phyloP scores from a whole-genome alignment of 257 asterid species.

The Solanum neorickii region DNA sequence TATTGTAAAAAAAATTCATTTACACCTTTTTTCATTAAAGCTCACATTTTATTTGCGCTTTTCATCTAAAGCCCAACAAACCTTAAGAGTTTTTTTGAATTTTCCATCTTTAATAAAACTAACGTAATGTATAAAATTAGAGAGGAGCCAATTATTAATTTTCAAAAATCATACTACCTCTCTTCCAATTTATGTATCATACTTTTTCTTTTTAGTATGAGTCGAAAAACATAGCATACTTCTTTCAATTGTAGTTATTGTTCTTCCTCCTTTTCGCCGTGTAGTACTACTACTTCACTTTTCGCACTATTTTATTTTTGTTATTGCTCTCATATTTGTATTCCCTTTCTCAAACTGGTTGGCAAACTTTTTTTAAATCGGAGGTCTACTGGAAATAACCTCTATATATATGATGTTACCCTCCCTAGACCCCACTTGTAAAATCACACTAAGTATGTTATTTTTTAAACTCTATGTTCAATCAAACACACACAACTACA shows the following conservation, averaged over 20 bases:
- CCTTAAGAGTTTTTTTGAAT: neutral
- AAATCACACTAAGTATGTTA: neutral
- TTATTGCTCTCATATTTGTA: neutral
- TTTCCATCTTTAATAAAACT: neutral
- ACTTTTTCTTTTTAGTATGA: neutral
- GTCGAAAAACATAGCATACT: neutral
- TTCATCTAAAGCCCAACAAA: neutral
- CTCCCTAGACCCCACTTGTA: neutral
- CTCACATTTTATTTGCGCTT: neutral
- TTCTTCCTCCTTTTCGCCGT: neutral
- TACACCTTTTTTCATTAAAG: neutral
- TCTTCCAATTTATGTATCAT: neutral
- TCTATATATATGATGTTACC: neutral
- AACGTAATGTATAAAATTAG: neutral
- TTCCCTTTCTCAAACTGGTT: neutral
- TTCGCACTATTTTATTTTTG: neutral
- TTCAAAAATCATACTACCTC: neutral
- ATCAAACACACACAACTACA: neutral
- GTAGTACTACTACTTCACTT: neutral
- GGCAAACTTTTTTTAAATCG: neutral
- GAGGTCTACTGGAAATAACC: neutral
- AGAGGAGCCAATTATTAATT: neutral
- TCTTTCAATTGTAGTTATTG: neutral
- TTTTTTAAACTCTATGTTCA: neutral
- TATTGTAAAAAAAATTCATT: neutral